phyloP scores from a whole-genome alignment of 148 eudicot genomes.

The Fagopyrum tataricum region DNA sequence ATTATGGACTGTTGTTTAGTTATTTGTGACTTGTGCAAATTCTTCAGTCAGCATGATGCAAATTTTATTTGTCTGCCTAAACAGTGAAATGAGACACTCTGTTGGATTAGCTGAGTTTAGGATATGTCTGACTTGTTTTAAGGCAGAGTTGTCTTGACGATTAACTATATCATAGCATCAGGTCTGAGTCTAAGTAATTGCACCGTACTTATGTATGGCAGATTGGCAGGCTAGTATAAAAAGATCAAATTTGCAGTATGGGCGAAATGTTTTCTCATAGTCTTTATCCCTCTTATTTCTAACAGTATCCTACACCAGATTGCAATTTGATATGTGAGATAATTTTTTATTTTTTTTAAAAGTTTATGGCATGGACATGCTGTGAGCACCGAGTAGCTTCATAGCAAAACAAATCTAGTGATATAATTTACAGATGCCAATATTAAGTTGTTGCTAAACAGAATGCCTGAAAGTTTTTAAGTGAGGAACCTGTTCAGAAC shows the following conservation, averaged over 20 bases:
- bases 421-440: background rate
- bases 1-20: background rate
- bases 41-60: background rate
- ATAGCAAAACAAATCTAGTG: background rate
- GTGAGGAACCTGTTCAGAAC: background rate
- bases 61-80: background rate
- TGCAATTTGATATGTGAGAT: background rate
- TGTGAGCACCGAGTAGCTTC: background rate
- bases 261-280: background rate
- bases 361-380: background rate
- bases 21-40: background rate
- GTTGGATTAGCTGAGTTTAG: slow-evolving; percentile 2
- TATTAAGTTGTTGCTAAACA: background rate
- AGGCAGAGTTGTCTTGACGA: background rate
- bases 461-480: background rate
- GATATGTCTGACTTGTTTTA: background rate
- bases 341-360: background rate
- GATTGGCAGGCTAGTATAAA: too few relatives aligned
- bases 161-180: background rate
- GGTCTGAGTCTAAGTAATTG: background rate
- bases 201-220: too few relatives aligned
- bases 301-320: background rate
- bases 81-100: background rate
- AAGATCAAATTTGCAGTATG: background rate
- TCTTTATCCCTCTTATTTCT: slow-evolving; percentile 1